Percentiles rank a stretch among this genome's conserved stretches.
Evolutionary conservation across 1,284 basidiomycete genomes (phyloP).

Genomic region (Peniophora sp.): DNA sequence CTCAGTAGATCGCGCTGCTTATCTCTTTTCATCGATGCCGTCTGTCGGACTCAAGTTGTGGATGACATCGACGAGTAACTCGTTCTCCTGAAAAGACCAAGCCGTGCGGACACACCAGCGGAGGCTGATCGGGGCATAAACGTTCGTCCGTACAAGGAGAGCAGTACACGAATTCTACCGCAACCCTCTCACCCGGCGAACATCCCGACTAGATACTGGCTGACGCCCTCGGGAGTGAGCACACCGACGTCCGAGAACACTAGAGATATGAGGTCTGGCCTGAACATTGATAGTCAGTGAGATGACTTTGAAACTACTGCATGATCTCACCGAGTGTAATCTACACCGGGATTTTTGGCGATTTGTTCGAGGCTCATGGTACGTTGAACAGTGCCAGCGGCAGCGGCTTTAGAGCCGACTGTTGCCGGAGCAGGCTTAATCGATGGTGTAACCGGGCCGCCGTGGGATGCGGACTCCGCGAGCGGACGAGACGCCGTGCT

Average conservation of each 20-base stretch:
- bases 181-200: conserved; percentile 55
- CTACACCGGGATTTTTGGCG: conserved; percentile 70
- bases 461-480: conserved; percentile 7
- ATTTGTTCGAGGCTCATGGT: conserved; percentile 69
- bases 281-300: conserved; percentile 19
- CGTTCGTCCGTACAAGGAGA: too few relatives aligned
- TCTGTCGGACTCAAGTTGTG: too few relatives aligned
- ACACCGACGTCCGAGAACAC: conserved; percentile 91
- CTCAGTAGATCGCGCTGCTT: too few relatives aligned
- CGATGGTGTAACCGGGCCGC: conserved; percentile 8
- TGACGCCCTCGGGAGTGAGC: conserved; percentile 86
- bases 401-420: conserved; percentile 12
- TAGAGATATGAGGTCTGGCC: conserved; percentile 82
- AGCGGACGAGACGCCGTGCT: background rate
- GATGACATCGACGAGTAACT: too few relatives aligned
- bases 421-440: background rate
- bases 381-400: conserved; percentile 14
- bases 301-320: background rate
- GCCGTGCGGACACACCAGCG: too few relatives aligned
- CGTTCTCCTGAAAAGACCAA: too few relatives aligned
- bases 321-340: conserved; percentile 70
- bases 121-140: too few relatives aligned
- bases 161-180: too few relatives aligned
- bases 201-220: conserved; percentile 86
- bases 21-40: too few relatives aligned